Evolutionary conservation across 1,284 basidiomycete genomes (phyloP).

Genomic region (Grifola frondosa): DNA sequence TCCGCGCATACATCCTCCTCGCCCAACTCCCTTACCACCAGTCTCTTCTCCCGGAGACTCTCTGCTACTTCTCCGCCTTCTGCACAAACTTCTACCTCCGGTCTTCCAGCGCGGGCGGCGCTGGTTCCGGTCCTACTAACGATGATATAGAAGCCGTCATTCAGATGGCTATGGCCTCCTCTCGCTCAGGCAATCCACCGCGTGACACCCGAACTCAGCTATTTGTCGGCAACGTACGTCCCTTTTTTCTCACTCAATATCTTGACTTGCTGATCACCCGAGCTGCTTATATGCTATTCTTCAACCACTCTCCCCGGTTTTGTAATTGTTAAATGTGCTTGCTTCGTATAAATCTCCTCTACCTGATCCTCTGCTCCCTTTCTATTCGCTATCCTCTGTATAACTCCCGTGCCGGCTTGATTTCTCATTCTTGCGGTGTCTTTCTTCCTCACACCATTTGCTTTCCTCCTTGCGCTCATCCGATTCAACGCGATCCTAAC

Average conservation of each 20-base stretch:
- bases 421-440: too few relatives aligned
- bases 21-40: slow-evolving; percentile 6
- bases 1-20: slow-evolving; percentile 9
- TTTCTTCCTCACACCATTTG: too few relatives aligned
- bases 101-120: slow-evolving; percentile 6
- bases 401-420: too few relatives aligned
- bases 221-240: slow-evolving; percentile 84
- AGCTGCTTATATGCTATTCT: background rate
- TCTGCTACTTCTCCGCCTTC: slow-evolving; percentile 1
- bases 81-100: slow-evolving; percentile 5
- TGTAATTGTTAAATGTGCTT: too few relatives aligned
- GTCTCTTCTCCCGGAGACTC: background rate
- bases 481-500: background rate
- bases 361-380: too few relatives aligned
- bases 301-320: too few relatives aligned
- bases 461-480: too few relatives aligned
- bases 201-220: slow-evolving; percentile 88
- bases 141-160: slow-evolving; percentile 83
- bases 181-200: slow-evolving; percentile 45
- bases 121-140: slow-evolving; percentile 46
- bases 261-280: background rate
- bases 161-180: slow-evolving; percentile 58
- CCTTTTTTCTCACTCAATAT: slow-evolving; percentile 8
- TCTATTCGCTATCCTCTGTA: too few relatives aligned
- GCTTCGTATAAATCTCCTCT: too few relatives aligned